Evolutionary conservation across 1,139 yeast species (phyloP).

Genomic region (Saccharomycopsis hybrid): DNA sequence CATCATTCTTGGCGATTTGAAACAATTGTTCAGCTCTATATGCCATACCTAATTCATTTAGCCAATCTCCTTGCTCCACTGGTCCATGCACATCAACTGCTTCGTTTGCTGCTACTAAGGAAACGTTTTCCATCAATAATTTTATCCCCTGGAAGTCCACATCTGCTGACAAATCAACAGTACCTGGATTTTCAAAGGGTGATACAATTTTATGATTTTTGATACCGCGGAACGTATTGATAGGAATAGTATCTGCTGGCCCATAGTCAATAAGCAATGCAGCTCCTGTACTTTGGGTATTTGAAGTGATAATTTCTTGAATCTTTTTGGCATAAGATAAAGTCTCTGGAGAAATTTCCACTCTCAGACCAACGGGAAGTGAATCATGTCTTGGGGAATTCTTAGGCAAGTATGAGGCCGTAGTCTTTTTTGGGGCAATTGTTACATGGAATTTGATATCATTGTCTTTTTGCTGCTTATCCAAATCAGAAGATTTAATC

Average conservation of each 20-base stretch:
- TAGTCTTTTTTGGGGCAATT: constrained; percentile 54
- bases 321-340: constrained; percentile 46
- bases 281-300: constrained; percentile 44
- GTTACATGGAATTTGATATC: constrained; percentile 46
- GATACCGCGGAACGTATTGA: constrained; percentile 68
- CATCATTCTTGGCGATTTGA: constrained; percentile 30
- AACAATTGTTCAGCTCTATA: constrained; percentile 55
- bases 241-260: constrained; percentile 52
- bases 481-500: constrained; percentile 20
- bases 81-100: constrained; percentile 46
- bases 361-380: constrained; percentile 49
- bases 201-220: constrained; percentile 66
- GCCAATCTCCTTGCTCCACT: constrained; percentile 73
- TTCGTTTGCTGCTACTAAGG: constrained; percentile 22
- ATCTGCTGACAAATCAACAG: constrained; percentile 76
- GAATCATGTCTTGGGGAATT: constrained; percentile 45
- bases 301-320: constrained; percentile 35
- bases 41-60: constrained; percentile 71
- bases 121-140: constrained; percentile 28
- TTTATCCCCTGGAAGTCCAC: constrained; percentile 67
- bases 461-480: constrained; percentile 14
- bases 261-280: constrained; percentile 80
- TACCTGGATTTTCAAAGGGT: constrained; percentile 73
- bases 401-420: constrained; percentile 55
- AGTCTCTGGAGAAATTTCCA: constrained; percentile 75